Conservation (phyloP, 768 basidiomycete genomes). For the Boletus coccyginus region DNA sequence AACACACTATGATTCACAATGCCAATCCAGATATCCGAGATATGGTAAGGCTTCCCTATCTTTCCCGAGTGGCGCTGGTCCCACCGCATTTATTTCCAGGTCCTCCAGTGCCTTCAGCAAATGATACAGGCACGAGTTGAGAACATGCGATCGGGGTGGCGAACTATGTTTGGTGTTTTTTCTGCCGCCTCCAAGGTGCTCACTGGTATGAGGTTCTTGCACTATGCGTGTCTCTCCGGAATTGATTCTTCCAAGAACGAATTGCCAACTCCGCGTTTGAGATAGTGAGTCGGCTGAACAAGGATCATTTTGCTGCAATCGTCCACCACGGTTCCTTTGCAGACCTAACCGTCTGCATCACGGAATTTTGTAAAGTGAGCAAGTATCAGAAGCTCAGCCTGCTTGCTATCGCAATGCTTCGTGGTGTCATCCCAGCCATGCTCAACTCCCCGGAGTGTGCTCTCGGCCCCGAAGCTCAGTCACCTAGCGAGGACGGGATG, state of each 20-base stretch:
- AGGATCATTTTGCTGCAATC: constrained; percentile 86
- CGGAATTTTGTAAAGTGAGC: constrained; percentile 98
- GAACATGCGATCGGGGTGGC: constrained; percentile 97
- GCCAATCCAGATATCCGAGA: constrained; percentile 94
- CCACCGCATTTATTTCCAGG: constrained; percentile 43
- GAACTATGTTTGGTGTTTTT: constrained; percentile 99
- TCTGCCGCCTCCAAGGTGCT: constrained; percentile 92
- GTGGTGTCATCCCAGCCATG: constrained; percentile 91
- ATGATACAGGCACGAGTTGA: constrained; percentile 96
- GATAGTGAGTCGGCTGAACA: constrained; percentile 88
- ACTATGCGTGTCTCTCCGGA: background rate
- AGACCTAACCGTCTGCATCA: constrained; percentile 94
- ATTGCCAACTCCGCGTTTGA: constrained; percentile 94
- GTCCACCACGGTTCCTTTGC: constrained; percentile 94
- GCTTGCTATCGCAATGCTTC: constrained; percentile 94
- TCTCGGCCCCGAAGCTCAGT: constrained; percentile 31
- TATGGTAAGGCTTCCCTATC: constrained; percentile 57
- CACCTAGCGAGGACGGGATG: constrained; percentile 77
- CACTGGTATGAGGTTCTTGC: constrained; percentile 54
- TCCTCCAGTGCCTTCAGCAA: constrained; percentile 95
- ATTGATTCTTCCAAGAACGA: constrained; percentile 53
- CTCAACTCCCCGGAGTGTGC: constrained; percentile 72
- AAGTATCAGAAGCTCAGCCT: constrained; percentile 99
- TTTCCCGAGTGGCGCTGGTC: background rate
- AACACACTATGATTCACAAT: constrained; percentile 97